These are phyloP conservation scores for Fonsecaea nubica DNA, from an alignment of 2,329 filamentous ascomycete genomes.

Conservation along the genomic window DNA sequence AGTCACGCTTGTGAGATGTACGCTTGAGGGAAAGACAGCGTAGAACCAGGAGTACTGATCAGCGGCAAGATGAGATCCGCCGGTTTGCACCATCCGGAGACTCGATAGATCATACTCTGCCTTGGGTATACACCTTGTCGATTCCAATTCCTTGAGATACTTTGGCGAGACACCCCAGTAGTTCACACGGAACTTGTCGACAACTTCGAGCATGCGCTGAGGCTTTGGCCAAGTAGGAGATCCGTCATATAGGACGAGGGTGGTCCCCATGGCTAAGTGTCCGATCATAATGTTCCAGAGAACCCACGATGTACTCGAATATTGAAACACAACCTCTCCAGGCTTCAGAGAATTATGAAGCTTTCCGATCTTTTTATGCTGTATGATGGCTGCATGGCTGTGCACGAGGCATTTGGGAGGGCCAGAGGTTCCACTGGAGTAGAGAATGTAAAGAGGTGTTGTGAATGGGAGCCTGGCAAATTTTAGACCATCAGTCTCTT, in stretches of 20 bases:
- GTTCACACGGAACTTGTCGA: constrained; percentile 67
- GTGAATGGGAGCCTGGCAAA: constrained; percentile 71
- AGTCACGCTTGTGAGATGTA: constrained; percentile 38
- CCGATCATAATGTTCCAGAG: constrained; percentile 59
- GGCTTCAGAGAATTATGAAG: constrained; percentile 57
- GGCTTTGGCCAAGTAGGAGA: constrained; percentile 75
- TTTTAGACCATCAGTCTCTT: background rate
- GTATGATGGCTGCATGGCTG: constrained; percentile 53
- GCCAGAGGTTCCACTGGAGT: constrained; percentile 52
- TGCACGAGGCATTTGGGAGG: constrained; percentile 83
- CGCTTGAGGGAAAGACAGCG: constrained; percentile 20
- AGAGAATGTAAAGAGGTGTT: constrained; percentile 68
- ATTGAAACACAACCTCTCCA: constrained; percentile 53
- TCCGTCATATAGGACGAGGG: constrained; percentile 76
- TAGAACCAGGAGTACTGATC: constrained; percentile 21
- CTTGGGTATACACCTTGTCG: constrained; percentile 64
- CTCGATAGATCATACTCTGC: constrained; percentile 49
- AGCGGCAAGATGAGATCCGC: constrained; percentile 27
- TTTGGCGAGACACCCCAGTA: constrained; percentile 74
- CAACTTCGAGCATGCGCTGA: constrained; percentile 52
- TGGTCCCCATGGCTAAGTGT: constrained; percentile 64
- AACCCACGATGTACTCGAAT: constrained; percentile 55
- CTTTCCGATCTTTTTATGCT: constrained; percentile 64
- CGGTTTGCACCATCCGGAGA: constrained; percentile 22
- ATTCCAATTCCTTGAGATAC: constrained; percentile 75